Base-by-base conservation (phyloP, 2,329 filamentous ascomycete species). In the Hypocreales sp. region DNA sequence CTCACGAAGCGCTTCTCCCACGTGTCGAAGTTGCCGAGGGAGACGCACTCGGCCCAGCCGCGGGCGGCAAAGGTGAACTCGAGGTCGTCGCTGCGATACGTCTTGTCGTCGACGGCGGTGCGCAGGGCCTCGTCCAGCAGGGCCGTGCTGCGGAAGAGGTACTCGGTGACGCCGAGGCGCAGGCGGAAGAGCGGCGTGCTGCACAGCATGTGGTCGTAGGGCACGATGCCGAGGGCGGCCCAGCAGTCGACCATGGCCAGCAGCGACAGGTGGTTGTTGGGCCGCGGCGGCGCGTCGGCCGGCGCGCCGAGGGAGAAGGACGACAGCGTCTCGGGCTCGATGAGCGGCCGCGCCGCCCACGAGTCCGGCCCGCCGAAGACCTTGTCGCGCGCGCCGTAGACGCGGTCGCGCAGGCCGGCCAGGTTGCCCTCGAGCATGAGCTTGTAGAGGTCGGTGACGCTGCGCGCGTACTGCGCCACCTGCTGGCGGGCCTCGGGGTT, bases 131-230 rank as follows among this genome's bases (percentile, higher is more conserved):
- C 83, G 27, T 92, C 78, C 10, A 98, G 71, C 28, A 93, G 61
- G 3, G 68, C 70, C 12, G 71, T 65, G 44, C 86, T 84, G 37
- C 84, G 77, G 61, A 94, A 98, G 20, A 98, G 64, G 48, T 92
- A 87, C 56, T 98, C 90, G 1, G 86, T 87, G n/a, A 94, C 92
- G 31, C 90, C 90, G 19, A 98, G 69, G 72, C 90, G 94, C 37
- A 98, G 72, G 27, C 90, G 79, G 61, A 98, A 98, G 25, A 95
- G 71, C 58, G 90, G 90, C 21, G 90, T 98, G 29, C 84, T 93
- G 60, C 90, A 98, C 40, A 98, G 92, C 86, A 98, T 98, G 60
- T 98, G 92, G 54, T 98, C 87, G 52, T 98, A 98, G 1, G 90
- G 90, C 25, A 92, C 79, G 42, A 94, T 98, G 19, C 75, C 79